A percentile compares a stretch with the other conserved stretches of the same genome.
These are phyloP conservation scores for Fraxinus baroniana DNA, from an alignment of 305 asterid species.

Conservation along the genomic window DNA sequence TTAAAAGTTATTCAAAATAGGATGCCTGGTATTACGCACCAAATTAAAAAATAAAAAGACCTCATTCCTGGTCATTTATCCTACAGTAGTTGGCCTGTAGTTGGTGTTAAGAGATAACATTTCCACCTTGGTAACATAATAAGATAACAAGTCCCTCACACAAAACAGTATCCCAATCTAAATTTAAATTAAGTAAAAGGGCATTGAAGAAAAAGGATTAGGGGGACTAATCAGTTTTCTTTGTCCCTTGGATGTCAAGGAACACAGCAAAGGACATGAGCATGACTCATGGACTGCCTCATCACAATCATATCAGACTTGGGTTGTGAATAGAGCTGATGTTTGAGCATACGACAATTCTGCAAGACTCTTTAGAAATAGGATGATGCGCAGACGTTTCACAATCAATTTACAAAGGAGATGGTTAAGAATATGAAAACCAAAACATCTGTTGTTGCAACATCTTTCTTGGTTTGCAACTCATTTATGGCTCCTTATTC, in stretches of 20 bases:
- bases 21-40: not conserved
- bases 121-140: not conserved
- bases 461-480: not conserved
- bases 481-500: not conserved
- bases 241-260: not conserved
- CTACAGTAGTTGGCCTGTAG: not conserved
- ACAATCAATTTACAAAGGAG: not conserved
- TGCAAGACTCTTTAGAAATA: not conserved
- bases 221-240: not conserved
- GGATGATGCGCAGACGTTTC: not conserved
- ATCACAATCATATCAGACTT: not conserved
- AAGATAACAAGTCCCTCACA: not conserved
- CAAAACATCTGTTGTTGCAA: not conserved
- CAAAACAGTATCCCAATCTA: not conserved
- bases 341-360: not conserved
- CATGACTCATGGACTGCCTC: not conserved
- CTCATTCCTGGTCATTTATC: not conserved
- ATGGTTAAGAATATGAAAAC: not conserved
- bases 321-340: not conserved
- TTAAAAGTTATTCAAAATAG: not conserved
- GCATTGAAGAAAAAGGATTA: not conserved
- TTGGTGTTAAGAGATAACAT: not conserved
- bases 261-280: not conserved
- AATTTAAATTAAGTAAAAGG: not conserved
- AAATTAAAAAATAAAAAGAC: no score